A percentile compares a stretch with the other conserved stretches of the same genome.
Evolutionary conservation across 352 stramenopile species (phyloP).

Genomic region (Globisporangium polare): DNA sequence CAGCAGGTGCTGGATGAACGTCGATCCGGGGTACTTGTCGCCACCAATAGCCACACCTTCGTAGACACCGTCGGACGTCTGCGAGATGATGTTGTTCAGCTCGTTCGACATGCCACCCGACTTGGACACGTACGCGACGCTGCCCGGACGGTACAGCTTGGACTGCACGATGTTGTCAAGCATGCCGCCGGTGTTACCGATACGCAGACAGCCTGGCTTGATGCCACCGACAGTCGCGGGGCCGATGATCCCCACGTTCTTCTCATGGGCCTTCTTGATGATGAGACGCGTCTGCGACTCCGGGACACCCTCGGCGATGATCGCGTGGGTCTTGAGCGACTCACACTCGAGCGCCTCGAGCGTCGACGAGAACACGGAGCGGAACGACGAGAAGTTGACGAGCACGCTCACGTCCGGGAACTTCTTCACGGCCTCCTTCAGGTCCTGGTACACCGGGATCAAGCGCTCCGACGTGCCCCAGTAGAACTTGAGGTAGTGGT

Average conservation of each 20-base stretch:
- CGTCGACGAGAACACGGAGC: constrained; percentile 93
- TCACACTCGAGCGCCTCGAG: constrained; percentile 93
- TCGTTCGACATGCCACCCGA: constrained; percentile 97
- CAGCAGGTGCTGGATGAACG: constrained; percentile 96
- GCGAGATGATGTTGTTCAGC: constrained; percentile 97
- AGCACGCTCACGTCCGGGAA: constrained; percentile 92
- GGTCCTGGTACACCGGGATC: constrained; percentile 90
- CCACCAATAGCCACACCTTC: constrained; percentile 93
- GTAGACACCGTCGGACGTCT: constrained; percentile 95
- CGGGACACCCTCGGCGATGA: constrained; percentile 96
- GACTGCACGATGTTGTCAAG: constrained; percentile 98
- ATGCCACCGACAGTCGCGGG: constrained; percentile 96
- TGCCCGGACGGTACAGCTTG: constrained; percentile 95
- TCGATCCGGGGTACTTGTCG: constrained; percentile 95
- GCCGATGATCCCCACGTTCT: constrained; percentile 93
- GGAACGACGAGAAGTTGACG: constrained; percentile 98
- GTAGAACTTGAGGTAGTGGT: constrained; percentile 97
- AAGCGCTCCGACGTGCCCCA: constrained; percentile 95
- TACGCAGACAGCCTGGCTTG: constrained; percentile 95
- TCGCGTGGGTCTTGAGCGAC: constrained; percentile 95
- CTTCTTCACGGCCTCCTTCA: constrained; percentile 91
- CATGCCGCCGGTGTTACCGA: constrained; percentile 97
- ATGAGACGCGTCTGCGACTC: constrained; percentile 94
- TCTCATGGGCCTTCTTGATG: constrained; percentile 90
- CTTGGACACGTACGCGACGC: constrained; percentile 96